Conservation (phyloP, 768 basidiomycete genomes). For the Hypsizygus marmoreus region DNA sequence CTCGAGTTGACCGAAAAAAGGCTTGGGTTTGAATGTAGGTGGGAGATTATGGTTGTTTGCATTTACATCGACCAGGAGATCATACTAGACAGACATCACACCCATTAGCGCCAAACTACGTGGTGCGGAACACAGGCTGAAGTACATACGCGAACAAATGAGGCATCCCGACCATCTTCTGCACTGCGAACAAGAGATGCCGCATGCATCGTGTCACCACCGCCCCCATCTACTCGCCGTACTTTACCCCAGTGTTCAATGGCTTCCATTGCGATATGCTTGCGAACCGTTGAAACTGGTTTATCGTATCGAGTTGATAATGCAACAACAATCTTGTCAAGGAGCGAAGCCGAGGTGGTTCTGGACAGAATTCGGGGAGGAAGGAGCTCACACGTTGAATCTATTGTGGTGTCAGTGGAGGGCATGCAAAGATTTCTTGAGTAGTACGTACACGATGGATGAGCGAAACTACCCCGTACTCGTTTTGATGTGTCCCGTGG, state of each 20-base stretch:
- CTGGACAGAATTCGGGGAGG: conserved; percentile 18
- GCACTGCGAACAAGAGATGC: conserved; percentile 8
- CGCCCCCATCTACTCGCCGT: conserved; percentile 20
- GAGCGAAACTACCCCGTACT: not conserved
- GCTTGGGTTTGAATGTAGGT: conserved; percentile 13
- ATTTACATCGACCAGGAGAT: conserved; percentile 30
- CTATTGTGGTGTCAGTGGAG: too few relatives aligned
- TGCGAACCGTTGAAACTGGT: conserved; percentile 7
- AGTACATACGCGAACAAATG: conserved; percentile 32
- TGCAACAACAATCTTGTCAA: conserved; percentile 21
- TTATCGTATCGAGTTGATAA: conserved; percentile 19
- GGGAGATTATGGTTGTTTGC: conserved; percentile 9
- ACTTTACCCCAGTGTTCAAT: conserved; percentile 29
- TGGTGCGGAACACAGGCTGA: conserved; percentile 1
- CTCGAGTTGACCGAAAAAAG: conserved; percentile 36
- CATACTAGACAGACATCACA: conserved; percentile 25
- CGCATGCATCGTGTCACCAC: conserved; percentile 32
- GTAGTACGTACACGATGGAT: not conserved
- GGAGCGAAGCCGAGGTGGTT: not conserved
- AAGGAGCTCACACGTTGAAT: conserved; percentile 28
- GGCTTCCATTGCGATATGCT: conserved; percentile 7
- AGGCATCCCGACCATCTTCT: conserved; percentile 29
- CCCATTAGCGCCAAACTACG: conserved; percentile 1
- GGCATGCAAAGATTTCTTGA: not conserved
- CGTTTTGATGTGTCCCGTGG: not conserved